Percentiles rank a stretch among this genome's conserved stretches.
phyloP scores from a whole-genome alignment of 75 land plant genomes.

The Gnetum montanum region DNA sequence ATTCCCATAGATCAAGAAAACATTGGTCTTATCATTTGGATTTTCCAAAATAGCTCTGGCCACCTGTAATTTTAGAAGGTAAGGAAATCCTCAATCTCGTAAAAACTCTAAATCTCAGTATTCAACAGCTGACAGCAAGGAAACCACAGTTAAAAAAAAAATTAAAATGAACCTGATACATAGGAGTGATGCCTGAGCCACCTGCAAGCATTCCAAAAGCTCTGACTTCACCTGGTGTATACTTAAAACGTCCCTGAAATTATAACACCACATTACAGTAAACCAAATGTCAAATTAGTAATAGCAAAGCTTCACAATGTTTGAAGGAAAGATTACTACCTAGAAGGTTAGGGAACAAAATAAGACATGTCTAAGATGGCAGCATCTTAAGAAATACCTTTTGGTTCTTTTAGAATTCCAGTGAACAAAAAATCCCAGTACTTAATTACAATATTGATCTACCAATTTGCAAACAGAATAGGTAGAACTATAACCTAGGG shows the following conservation, averaged over 20 bases:
- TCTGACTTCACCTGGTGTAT: conserved; percentile 58
- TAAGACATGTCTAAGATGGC: no score
- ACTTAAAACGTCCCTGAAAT: conserved; percentile 71
- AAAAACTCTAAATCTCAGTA: no score
- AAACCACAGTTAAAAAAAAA: background rate
- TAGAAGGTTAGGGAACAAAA: no score
- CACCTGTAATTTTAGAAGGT: conserved; percentile 31
- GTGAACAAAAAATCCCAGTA: no score
- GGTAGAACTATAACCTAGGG: background rate
- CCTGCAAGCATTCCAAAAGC: conserved; percentile 95
- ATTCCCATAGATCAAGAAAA: conserved; percentile 79
- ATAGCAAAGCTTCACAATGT: no score
- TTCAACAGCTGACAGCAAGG: background rate
- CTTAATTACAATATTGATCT: no score
- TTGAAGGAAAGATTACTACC: no score
- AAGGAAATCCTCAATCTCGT: no score
- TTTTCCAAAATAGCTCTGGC: conserved; percentile 85
- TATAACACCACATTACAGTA: background rate
- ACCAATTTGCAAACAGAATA: background rate
- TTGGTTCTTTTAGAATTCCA: no score
- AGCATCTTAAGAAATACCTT: no score
- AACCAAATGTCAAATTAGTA: background rate
- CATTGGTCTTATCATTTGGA: conserved; percentile 66
- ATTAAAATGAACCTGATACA: conserved; percentile 55
- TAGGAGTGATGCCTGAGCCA: conserved; percentile 86